phyloP scores from a whole-genome alignment of 106 monocot species.

The Narthecium ossifragum region DNA sequence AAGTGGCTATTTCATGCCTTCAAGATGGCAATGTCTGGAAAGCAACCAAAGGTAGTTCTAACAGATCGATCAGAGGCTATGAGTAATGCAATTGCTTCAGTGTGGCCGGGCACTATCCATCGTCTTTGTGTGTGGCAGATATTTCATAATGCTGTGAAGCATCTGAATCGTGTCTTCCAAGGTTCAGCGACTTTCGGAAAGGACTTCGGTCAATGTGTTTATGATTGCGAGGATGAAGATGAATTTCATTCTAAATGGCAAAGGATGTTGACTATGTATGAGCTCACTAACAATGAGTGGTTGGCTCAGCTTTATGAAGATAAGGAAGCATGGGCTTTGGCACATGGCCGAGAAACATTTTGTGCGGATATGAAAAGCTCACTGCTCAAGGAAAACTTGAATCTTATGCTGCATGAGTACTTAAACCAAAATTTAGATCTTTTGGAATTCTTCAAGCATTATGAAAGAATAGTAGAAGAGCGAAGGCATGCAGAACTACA shows the following conservation, averaged over 20 bases:
- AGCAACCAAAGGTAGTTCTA: slow-evolving; percentile 17
- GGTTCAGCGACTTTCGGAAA: slow-evolving; percentile 26
- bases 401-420: slow-evolving; percentile 2
- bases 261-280: slow-evolving; percentile 22
- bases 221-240: slow-evolving; percentile 30
- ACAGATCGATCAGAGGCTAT: slow-evolving; percentile 18
- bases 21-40: slow-evolving; percentile 18
- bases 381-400: slow-evolving; percentile 14
- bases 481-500: slow-evolving; percentile 12
- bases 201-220: slow-evolving; percentile 19
- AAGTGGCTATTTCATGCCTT: slow-evolving; percentile 41
- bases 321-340: slow-evolving; percentile 32
- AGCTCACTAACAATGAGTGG: slow-evolving; percentile 23
- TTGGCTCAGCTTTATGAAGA: slow-evolving; percentile 18
- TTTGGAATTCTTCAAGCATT: slow-evolving; percentile 23
- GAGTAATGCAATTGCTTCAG: slow-evolving; percentile 17
- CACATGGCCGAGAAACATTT: slow-evolving; percentile 23
- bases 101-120: slow-evolving; percentile 21
- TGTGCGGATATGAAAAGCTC: slow-evolving; percentile 22
- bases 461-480: slow-evolving; percentile 17
- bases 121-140: slow-evolving; percentile 32
- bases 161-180: slow-evolving; percentile 21
- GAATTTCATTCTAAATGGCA: slow-evolving; percentile 21
- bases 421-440: slow-evolving; percentile 13
- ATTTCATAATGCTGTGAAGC: slow-evolving; percentile 24